Evolutionary conservation across 2,329 filamentous ascomycete genomes (phyloP).

Genomic region (Pseudogymnoascus sp.): DNA sequence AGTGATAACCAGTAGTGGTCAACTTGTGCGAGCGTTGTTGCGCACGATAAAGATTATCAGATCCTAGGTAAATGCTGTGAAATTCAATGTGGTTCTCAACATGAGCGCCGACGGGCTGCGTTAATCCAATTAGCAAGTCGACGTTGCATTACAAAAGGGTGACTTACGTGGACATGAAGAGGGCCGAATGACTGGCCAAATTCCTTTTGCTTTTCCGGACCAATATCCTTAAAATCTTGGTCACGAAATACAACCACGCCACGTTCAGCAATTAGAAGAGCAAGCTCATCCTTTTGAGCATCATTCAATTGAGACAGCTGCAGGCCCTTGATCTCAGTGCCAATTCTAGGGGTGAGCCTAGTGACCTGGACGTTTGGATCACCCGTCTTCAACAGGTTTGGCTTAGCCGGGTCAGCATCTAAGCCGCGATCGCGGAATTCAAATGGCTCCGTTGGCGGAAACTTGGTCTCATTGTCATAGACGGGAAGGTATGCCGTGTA

Average conservation of each 20-base stretch:
- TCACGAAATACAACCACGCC: slow-evolving; percentile 56
- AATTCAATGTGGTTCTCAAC: slow-evolving; percentile 38
- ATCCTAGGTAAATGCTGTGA: slow-evolving; percentile 41
- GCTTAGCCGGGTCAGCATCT: slow-evolving; percentile 60
- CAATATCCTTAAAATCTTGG: slow-evolving; percentile 60
- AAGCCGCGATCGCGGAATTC: slow-evolving; percentile 66
- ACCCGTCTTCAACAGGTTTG: slow-evolving; percentile 65
- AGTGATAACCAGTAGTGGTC: slow-evolving; percentile 78
- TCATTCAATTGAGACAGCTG: slow-evolving; percentile 39
- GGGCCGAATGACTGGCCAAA: slow-evolving; percentile 68
- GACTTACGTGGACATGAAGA: slow-evolving; percentile 58
- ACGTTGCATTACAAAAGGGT: not conserved
- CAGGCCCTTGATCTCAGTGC: slow-evolving; percentile 31
- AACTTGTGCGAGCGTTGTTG: slow-evolving; percentile 30
- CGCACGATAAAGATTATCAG: slow-evolving; percentile 37
- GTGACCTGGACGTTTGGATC: slow-evolving; percentile 47
- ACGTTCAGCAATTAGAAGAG: slow-evolving; percentile 39
- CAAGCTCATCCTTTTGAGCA: slow-evolving; percentile 43
- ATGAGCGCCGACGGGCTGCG: slow-evolving; percentile 36
- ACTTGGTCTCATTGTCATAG: slow-evolving; percentile 56
- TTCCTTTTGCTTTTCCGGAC: slow-evolving; percentile 59
- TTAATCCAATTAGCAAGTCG: not conserved
- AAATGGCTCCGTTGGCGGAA: slow-evolving; percentile 58
- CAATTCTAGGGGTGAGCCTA: slow-evolving; percentile 30
- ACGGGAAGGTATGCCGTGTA: slow-evolving; percentile 66